Conservation (phyloP, 257 asterid genomes). For the Solanum ossicruentum region DNA sequence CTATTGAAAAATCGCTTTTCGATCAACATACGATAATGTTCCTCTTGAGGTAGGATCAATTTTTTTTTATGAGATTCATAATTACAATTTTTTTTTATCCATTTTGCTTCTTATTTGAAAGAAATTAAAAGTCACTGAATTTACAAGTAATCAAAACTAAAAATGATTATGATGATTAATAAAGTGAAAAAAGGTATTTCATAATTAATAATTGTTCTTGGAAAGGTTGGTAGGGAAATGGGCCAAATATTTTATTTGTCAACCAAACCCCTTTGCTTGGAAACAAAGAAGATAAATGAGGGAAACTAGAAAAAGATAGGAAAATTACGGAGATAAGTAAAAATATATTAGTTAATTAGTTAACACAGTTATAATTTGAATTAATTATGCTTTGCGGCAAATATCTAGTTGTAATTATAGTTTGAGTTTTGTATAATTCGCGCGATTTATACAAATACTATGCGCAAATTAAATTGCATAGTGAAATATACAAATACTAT, state of each 20-base stretch:
- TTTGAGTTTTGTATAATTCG: too few relatives aligned
- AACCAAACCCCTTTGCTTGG: background rate
- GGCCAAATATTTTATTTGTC: background rate
- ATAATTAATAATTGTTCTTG: background rate
- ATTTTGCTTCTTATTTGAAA: background rate
- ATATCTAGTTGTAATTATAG: too few relatives aligned
- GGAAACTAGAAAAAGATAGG: background rate
- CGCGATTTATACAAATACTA: too few relatives aligned
- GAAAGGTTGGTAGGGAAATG: background rate
- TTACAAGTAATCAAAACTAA: background rate
- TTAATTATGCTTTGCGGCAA: too few relatives aligned
- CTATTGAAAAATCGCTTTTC: background rate
- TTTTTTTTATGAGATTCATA: background rate
- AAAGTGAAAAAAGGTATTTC: background rate
- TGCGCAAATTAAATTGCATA: too few relatives aligned
- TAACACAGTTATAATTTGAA: too few relatives aligned
- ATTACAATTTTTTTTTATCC: background rate
- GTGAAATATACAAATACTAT: too few relatives aligned
- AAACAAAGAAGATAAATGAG: background rate
- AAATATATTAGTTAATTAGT: too few relatives aligned
- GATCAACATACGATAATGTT: background rate
- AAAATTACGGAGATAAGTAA: too few relatives aligned
- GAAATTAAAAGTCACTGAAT: background rate
- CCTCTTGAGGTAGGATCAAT: background rate
- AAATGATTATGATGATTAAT: background rate